These are phyloP conservation scores for Sporobolomyces roseus DNA, from an alignment of 768 basidiomycete species.

Conservation along the genomic window DNA sequence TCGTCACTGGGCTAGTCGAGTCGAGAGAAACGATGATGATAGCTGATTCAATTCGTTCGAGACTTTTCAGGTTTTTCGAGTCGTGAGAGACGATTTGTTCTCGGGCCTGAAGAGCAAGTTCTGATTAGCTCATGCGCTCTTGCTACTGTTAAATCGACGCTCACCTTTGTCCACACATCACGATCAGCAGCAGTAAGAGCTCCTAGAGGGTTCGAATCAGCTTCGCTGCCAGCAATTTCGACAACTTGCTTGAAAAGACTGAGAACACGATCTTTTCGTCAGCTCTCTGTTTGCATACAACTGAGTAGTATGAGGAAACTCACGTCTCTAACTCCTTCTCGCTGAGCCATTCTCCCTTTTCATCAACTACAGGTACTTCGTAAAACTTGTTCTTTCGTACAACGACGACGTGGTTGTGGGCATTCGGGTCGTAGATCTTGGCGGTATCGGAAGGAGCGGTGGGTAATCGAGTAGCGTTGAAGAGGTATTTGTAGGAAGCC, in stretches of 20 bases:
- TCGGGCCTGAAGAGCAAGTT: slow-evolving; percentile 11
- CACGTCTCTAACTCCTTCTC: slow-evolving; percentile 76
- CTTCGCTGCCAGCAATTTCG: slow-evolving; percentile 56
- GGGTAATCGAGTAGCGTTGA: slow-evolving; percentile 90
- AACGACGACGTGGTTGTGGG: slow-evolving; percentile 83
- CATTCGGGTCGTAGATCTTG: slow-evolving; percentile 66
- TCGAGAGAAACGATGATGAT: slow-evolving; percentile 85
- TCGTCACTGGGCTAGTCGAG: slow-evolving; percentile 70
- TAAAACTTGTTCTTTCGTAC: slow-evolving; percentile 88
- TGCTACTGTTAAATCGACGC: not conserved
- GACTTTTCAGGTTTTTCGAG: slow-evolving; percentile 45
- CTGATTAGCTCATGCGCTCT: slow-evolving; percentile 49
- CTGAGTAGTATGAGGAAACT: too few species aligned
- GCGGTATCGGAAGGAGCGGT: slow-evolving; percentile 76
- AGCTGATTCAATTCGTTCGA: slow-evolving; percentile 80
- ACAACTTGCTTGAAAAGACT: slow-evolving; percentile 69
- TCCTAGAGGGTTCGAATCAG: slow-evolving; percentile 61
- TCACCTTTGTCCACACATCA: slow-evolving; percentile 73
- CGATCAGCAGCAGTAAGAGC: slow-evolving; percentile 83
- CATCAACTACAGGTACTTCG: slow-evolving; percentile 66
- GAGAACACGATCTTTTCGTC: not conserved
- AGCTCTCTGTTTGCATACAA: too few species aligned
- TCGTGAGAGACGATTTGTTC: slow-evolving; percentile 35
- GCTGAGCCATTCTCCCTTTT: slow-evolving; percentile 65
- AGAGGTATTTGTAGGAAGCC: slow-evolving; percentile 94